phyloP scores from a whole-genome alignment of 192 early-diverging fungal species.

The Coemansia javaensis region DNA sequence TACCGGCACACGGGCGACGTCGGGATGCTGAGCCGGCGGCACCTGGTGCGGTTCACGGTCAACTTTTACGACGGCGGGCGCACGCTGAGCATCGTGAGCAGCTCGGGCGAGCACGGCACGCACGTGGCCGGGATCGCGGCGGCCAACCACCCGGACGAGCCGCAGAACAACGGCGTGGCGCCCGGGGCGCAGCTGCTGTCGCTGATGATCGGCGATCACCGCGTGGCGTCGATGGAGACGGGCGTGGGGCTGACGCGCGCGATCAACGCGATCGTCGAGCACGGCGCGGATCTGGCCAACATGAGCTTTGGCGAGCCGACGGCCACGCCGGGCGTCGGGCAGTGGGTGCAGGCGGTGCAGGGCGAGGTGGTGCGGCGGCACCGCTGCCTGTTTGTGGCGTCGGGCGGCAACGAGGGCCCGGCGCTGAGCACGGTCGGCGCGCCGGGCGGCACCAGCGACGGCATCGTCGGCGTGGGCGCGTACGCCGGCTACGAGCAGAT shows the following conservation, averaged over 20 bases:
- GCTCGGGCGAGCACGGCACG: conserved; percentile 81
- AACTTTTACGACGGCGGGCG: conserved; percentile 88
- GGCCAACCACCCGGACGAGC: conserved; percentile 82
- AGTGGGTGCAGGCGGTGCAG: conserved; percentile 74
- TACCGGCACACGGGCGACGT: conserved; percentile 71
- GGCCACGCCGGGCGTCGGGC: conserved; percentile 63
- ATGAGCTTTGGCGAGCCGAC: conserved; percentile 88
- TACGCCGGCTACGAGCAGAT: conserved; percentile 81
- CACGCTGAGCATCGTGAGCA: conserved; percentile 75
- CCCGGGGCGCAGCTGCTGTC: conserved; percentile 94
- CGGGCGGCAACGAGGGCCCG: conserved; percentile 92
- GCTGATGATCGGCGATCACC: conserved; percentile 87
- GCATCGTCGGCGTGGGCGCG: conserved; percentile 88
- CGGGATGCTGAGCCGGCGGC: conserved; percentile 66
- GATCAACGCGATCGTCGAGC: conserved; percentile 64
- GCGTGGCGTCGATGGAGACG: conserved; percentile 76
- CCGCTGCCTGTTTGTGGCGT: conserved; percentile 80
- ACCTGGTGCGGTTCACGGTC: conserved; percentile 82
- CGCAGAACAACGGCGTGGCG: conserved; percentile 81
- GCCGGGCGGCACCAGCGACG: conserved; percentile 70
- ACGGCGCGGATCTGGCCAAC: conserved; percentile 69
- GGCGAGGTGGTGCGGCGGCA: conserved; percentile 79
- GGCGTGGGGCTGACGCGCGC: conserved; percentile 77
- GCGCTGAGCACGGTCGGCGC: conserved; percentile 78
- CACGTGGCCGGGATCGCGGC: conserved; percentile 94